Evolutionary conservation across 495 filamentous ascomycete genomes (phyloP), one percentile per base, ranked within the genome.

Genomic region (Echria macrotheca): DNA sequence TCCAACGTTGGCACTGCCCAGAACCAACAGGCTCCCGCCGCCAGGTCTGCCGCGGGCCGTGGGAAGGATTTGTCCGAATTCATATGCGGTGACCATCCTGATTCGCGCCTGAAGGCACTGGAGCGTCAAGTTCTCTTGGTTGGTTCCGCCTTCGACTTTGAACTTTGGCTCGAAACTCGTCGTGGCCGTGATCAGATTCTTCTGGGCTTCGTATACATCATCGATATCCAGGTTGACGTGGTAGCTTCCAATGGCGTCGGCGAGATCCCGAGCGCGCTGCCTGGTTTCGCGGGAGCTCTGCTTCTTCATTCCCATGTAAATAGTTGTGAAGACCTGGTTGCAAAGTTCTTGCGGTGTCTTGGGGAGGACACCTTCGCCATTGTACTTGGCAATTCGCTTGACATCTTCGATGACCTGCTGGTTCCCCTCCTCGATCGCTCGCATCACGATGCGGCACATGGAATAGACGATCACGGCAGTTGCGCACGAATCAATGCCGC

Each of bases 41-140:
- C 71, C 63, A 15, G 71, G 70, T 14, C 83, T 44, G 64, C 76
- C 42, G 71, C 88, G 49, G 82, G 60, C 54, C 1, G 57, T 60
- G 0, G 60, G 57, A 4, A 65, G 53, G 37, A 75, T 58, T 37
- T 65, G 62, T 0, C 54, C 62, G 47, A 63, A 65, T 32, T 60
- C 55, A 61, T 95, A 95, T 1, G 86, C 76, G 0, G 82, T 72
- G 2, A 95, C 87, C 89, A 96, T 95, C 44, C 91, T 70, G 7
- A 76, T 63, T 2, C 89, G 71, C 2, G 89, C 88, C 59, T 95
- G 89, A 15, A 95, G 80, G 56, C 89, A 91, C 57, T 91, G 91
- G 15, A 91, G 64, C 4, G 83, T 84, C 11, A 87, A 64, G 24
- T 69, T 69, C 51, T 58, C 55, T 42, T 57, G 53, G 7, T 49